These are phyloP conservation scores for Micromonas pusilla DNA, from an alignment of 139 green algal species.

Conservation along the genomic window DNA sequence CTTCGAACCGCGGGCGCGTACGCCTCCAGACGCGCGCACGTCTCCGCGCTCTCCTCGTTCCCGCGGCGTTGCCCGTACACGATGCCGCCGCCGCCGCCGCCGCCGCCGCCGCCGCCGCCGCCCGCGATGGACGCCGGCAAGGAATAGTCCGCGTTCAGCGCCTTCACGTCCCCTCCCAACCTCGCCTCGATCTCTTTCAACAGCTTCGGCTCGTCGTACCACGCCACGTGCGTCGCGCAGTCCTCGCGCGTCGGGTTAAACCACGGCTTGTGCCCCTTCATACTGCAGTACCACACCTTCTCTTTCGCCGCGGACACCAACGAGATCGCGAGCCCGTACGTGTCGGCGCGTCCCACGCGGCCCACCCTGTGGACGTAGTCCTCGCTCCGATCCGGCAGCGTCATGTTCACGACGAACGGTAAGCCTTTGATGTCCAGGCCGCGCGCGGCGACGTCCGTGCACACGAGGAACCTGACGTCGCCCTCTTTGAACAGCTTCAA, in stretches of 20 bases:
- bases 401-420: constrained; percentile 84
- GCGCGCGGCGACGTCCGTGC: constrained; percentile 76
- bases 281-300: constrained; percentile 51
- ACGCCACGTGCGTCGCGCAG: constrained; percentile 60
- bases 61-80: constrained; percentile 11
- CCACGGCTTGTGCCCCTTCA: constrained; percentile 77
- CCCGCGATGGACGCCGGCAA: background rate
- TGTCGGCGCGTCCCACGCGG: constrained; percentile 53
- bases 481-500: constrained; percentile 71
- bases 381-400: constrained; percentile 68
- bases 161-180: constrained; percentile 34
- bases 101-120: constrained; percentile 30
- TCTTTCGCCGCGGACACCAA: constrained; percentile 51
- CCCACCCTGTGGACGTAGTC: constrained; percentile 73
- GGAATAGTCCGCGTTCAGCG: background rate
- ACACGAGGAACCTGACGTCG: constrained; percentile 73
- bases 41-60: constrained; percentile 19
- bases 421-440: constrained; percentile 78
- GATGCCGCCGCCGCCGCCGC: constrained; percentile 25
- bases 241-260: constrained; percentile 52
- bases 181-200: constrained; percentile 58
- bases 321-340: constrained; percentile 64
- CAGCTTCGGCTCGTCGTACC: constrained; percentile 61
- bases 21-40: constrained; percentile 38
- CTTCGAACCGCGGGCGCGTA: constrained; percentile 48